A percentile compares a stretch with the other conserved stretches of the same genome.
phyloP scores from a whole-genome alignment of 306 rosid species.

The Clitoria ternatea region DNA sequence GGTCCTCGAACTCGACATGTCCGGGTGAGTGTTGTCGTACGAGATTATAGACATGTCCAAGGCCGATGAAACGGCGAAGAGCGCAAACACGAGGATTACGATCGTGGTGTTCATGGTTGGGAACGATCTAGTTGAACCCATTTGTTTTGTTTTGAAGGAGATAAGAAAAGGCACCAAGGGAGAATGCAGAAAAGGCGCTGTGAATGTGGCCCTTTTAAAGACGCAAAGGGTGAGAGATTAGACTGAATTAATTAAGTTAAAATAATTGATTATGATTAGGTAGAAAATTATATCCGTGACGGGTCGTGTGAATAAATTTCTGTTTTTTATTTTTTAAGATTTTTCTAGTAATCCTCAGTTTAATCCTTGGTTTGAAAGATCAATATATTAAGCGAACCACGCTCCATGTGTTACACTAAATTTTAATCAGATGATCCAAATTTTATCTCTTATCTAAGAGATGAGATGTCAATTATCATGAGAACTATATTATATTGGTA shows the following conservation, averaged over 20 bases:
- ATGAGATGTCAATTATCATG: too few species aligned
- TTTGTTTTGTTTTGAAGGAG: background rate
- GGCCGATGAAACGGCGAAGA: slow-evolving; percentile 51
- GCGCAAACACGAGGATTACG: slow-evolving; percentile 26
- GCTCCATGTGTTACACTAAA: too few species aligned
- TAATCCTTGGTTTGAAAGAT: too few species aligned
- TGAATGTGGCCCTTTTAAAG: slow-evolving; percentile 45
- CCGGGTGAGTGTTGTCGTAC: slow-evolving; percentile 38
- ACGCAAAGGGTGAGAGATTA: background rate
- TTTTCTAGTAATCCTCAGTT: too few species aligned
- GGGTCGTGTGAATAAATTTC: too few species aligned
- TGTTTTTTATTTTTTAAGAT: too few species aligned
- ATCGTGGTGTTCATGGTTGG: slow-evolving; percentile 23
- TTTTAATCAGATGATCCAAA: too few species aligned
- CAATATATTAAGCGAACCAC: too few species aligned
- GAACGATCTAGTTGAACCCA: slow-evolving; percentile 48
- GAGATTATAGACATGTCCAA: slow-evolving; percentile 68
- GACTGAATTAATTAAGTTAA: background rate
- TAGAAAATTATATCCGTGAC: background rate
- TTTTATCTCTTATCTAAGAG: too few species aligned
- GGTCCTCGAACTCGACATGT: slow-evolving; percentile 35
- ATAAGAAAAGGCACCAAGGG: background rate
- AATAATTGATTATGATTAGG: slow-evolving; percentile 7
- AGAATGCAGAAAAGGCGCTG: background rate
- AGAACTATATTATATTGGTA: too few species aligned